phyloP scores from a whole-genome alignment of 306 rosid species.

The Hylodesmum podocarpum region DNA sequence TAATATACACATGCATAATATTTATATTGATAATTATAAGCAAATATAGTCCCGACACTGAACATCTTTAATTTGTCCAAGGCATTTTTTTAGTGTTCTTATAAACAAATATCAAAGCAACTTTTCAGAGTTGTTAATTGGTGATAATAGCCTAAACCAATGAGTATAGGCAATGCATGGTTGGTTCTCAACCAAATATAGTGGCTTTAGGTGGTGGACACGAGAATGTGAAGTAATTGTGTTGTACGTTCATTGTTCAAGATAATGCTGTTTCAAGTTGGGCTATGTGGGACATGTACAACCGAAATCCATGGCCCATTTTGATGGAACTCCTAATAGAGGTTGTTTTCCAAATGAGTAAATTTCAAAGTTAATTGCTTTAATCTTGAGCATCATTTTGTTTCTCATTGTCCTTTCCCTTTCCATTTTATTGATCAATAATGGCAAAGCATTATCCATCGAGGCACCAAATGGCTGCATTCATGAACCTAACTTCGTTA shows the following conservation, averaged over 20 bases:
- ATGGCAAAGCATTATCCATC: conserved; percentile 1
- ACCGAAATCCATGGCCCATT: conserved; percentile 7
- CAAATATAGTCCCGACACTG: not conserved
- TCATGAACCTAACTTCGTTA: conserved; percentile 25
- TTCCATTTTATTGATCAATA: conserved; percentile 23
- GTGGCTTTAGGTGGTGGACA: not conserved
- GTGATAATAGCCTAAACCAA: not conserved
- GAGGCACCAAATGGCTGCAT: conserved; percentile 27
- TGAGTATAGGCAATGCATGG: conserved; percentile 2
- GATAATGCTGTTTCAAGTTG: conserved; percentile 9
- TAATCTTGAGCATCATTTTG: not conserved
- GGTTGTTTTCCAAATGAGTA: not conserved
- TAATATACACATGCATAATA: not conserved
- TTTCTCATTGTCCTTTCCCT: not conserved
- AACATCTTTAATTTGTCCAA: not conserved
- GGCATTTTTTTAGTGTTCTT: conserved; percentile 4
- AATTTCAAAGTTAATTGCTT: not conserved
- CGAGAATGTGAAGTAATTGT: not conserved
- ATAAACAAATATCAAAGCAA: conserved; percentile 17
- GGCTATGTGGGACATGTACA: conserved; percentile 3
- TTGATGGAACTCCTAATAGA: not conserved
- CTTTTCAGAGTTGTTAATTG: conserved; percentile 9
- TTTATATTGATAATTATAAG: not conserved
- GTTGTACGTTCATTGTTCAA: not conserved
- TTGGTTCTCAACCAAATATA: not conserved